Evolutionary conservation across 495 filamentous ascomycete species (phyloP).

Genomic region (Daldinia childiae): DNA sequence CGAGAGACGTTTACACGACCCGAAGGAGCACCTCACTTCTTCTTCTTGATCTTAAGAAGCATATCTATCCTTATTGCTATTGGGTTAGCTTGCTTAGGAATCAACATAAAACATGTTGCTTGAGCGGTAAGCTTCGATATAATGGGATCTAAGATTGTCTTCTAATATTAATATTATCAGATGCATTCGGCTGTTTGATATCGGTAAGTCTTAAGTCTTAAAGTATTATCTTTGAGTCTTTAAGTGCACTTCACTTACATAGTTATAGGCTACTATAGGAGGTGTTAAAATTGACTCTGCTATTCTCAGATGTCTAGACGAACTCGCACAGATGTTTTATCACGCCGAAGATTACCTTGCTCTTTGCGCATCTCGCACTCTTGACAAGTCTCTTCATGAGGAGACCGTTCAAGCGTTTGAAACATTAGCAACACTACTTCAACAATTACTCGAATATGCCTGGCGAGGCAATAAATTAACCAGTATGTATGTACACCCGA

Average conservation of each 20-base stretch:
- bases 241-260: background rate
- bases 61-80: background rate
- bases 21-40: background rate
- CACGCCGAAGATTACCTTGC: background rate
- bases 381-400: background rate
- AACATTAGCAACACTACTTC: background rate
- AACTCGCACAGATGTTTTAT: background rate
- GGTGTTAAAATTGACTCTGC: background rate
- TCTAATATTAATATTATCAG: background rate
- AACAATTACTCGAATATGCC: background rate
- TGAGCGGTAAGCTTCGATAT: background rate
- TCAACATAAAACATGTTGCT: background rate
- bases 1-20: background rate
- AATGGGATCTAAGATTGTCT: background rate
- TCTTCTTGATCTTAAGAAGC: background rate
- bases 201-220: background rate
- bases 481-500: background rate
- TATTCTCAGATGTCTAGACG: background rate
- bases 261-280: background rate
- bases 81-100: background rate
- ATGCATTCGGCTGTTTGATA: background rate
- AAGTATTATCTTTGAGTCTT: background rate
- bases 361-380: background rate
- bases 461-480: background rate
- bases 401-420: background rate